Conservation (phyloP, 257 asterid species). For the Mentha longifolia region DNA sequence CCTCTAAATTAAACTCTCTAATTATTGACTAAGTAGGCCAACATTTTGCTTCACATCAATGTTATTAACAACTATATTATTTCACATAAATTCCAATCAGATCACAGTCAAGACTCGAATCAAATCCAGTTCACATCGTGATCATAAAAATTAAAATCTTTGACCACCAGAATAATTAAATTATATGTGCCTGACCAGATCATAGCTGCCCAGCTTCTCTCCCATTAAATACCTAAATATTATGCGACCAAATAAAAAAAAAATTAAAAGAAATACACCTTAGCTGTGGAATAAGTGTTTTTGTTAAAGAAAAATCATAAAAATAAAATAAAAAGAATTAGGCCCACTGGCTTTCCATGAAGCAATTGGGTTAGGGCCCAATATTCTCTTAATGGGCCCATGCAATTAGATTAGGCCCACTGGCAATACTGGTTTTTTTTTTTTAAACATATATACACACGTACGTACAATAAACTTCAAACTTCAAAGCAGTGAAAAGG, state of each 20-base stretch:
- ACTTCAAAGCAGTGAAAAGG: neutral
- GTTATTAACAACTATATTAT: neutral
- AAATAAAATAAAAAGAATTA: neutral
- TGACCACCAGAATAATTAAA: constrained; percentile 32
- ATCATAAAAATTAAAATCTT: constrained; percentile 1
- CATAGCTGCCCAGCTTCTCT: neutral
- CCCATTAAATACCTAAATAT: neutral
- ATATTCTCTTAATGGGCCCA: neutral
- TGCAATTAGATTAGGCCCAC: neutral
- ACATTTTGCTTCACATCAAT: neutral
- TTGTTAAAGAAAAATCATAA: no score
- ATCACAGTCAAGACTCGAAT: constrained; percentile 8
- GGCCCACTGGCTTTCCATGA: constrained; percentile 1
- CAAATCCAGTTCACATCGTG: constrained; percentile 33
- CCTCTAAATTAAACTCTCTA: no score
- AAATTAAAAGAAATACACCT: no score
- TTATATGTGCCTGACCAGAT: constrained; percentile 23
- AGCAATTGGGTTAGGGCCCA: constrained; percentile 1
- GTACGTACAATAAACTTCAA: no score
- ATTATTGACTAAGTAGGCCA: neutral
- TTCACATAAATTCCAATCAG: constrained; percentile 17
- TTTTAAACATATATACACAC: no score
- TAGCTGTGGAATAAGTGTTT: neutral
- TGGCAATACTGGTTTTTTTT: no score
- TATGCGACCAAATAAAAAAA: neutral